phyloP scores from a whole-genome alignment of 2,329 filamentous ascomycete genomes.

The Arthrobotrys entomopaga region DNA sequence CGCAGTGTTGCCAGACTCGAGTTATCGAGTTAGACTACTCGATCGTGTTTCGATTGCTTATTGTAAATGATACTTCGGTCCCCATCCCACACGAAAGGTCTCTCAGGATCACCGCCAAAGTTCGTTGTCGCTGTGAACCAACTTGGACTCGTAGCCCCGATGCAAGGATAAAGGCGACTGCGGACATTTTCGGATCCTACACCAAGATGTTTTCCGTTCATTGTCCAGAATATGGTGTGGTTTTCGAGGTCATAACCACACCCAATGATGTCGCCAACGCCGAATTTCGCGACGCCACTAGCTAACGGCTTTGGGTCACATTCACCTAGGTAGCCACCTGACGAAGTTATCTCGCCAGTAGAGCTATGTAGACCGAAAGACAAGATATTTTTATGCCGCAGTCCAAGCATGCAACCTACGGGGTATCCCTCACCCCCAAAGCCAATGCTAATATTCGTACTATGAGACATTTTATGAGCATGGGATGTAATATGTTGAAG shows the following conservation, averaged over 20 bases:
- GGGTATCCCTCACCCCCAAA: neutral
- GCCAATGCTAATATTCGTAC: neutral
- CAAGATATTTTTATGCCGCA: neutral
- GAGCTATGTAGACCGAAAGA: neutral
- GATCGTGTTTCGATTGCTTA: neutral
- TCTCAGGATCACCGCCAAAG: constrained; percentile 7
- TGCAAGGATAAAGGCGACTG: constrained; percentile 7
- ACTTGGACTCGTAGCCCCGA: neutral
- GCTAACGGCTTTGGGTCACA: neutral
- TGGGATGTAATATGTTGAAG: neutral
- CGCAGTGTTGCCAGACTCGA: too few relatives aligned
- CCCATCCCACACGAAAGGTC: constrained; percentile 22
- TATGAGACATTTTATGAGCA: neutral
- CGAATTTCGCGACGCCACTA: neutral
- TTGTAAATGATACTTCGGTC: neutral
- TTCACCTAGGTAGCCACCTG: neutral
- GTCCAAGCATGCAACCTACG: neutral
- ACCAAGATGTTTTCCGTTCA: constrained; percentile 28
- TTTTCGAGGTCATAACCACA: constrained; percentile 26
- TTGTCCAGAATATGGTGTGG: constrained; percentile 23
- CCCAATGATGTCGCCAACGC: constrained; percentile 28
- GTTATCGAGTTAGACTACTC: too few relatives aligned
- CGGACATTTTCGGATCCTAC: neutral
- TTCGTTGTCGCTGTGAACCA: constrained; percentile 7
- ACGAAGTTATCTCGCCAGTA: neutral